These are phyloP conservation scores for Vavraia culicis DNA, from an alignment of 371 early-diverging fungal genomes.

Conservation along the genomic window DNA sequence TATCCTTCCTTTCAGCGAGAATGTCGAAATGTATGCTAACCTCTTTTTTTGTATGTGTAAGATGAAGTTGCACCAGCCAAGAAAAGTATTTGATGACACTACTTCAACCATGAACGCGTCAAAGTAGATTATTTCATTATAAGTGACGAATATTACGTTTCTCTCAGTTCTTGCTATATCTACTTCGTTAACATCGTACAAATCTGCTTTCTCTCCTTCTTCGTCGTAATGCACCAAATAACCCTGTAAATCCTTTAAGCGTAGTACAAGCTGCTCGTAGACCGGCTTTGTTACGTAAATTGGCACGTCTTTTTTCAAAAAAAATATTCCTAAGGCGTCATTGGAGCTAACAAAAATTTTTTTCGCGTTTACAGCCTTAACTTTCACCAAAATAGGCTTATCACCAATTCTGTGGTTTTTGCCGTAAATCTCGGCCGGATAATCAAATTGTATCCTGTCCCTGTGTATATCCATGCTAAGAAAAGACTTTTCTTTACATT, in stretches of 20 bases:
- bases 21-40: too few relatives aligned
- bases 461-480: too few relatives aligned
- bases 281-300: slow-evolving; percentile 26
- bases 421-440: slow-evolving; percentile 19
- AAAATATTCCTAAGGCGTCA: slow-evolving; percentile 23
- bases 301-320: slow-evolving; percentile 17
- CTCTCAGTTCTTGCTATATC: slow-evolving; percentile 5
- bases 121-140: slow-evolving; percentile 10
- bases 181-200: not conserved
- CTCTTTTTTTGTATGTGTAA: too few relatives aligned
- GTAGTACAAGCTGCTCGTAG: slow-evolving; percentile 20
- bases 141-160: slow-evolving; percentile 11
- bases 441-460: slow-evolving; percentile 8
- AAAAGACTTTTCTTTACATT: too few relatives aligned
- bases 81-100: slow-evolving; percentile 13
- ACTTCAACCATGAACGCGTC: slow-evolving; percentile 1
- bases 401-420: not conserved
- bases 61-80: slow-evolving; percentile 16
- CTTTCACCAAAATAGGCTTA: slow-evolving; percentile 6
- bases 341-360: slow-evolving; percentile 13
- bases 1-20: too few relatives aligned
- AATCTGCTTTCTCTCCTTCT: not conserved
- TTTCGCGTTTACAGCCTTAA: slow-evolving; percentile 11
- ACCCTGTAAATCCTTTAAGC: slow-evolving; percentile 4
- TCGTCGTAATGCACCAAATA: slow-evolving; percentile 8